A percentile compares a stretch with the other conserved stretches of the same genome.
Evolutionary conservation across 192 early-diverging fungal species (phyloP).

Genomic region (Chytriomyces hyalinus): DNA sequence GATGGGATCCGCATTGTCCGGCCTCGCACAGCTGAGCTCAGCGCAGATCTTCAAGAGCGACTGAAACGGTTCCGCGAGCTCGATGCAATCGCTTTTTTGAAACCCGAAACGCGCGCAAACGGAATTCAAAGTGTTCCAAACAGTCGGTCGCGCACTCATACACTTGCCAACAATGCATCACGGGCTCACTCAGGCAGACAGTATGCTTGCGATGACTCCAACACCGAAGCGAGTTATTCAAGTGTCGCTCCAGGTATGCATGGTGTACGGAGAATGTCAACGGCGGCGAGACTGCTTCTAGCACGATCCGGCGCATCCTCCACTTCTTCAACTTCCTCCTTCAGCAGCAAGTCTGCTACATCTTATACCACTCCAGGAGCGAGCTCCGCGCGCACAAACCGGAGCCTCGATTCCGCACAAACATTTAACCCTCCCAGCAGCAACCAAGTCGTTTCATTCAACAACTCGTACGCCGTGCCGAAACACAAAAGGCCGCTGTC

Average conservation of each 20-base stretch:
- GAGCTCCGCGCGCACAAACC: neutral
- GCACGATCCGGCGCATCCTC: neutral
- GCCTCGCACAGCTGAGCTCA: conserved; percentile 34
- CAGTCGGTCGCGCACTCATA: neutral
- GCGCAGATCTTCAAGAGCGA: conserved; percentile 19
- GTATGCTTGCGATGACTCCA: neutral
- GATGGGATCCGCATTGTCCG: conserved; percentile 9
- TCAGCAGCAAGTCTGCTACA: neutral
- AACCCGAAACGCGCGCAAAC: conserved; percentile 7
- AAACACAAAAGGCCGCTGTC: conserved; percentile 21
- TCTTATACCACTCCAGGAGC: neutral
- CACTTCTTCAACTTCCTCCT: neutral
- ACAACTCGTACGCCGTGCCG: conserved; percentile 17
- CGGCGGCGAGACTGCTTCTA: conserved; percentile 13
- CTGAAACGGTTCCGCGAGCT: conserved; percentile 31
- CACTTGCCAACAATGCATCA: too few species aligned
- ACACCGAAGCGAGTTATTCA: neutral
- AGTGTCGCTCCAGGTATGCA: neutral
- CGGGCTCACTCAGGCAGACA: too few species aligned
- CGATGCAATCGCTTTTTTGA: conserved; percentile 28
- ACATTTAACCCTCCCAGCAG: conserved; percentile 19
- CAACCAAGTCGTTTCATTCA: conserved; percentile 1
- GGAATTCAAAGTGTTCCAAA: neutral
- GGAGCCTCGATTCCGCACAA: neutral
- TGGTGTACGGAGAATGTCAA: conserved; percentile 16